These are phyloP conservation scores for Tetradesmus lagerheimii DNA, from an alignment of 139 green algal genomes.

Conservation along the genomic window DNA sequence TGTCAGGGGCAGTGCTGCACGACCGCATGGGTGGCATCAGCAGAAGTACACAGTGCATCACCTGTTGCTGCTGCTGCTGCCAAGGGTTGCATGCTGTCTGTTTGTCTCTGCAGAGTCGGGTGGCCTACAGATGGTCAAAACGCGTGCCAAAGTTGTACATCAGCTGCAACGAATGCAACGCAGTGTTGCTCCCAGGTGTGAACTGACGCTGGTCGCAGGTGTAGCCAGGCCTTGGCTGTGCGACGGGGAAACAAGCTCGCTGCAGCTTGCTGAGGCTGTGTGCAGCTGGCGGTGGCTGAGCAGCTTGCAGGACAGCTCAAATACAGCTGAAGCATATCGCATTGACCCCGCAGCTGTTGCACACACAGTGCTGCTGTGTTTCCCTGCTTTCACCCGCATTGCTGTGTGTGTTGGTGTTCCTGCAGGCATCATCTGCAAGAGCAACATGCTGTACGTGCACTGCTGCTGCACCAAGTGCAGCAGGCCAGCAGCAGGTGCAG, in stretches of 20 bases:
- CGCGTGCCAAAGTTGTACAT: background rate
- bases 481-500: constrained; percentile 5
- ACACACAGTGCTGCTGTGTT: background rate
- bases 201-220: background rate
- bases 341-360: background rate
- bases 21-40: background rate
- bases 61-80: background rate
- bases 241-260: background rate
- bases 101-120: background rate
- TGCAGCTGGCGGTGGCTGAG: background rate
- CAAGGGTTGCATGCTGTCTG: background rate
- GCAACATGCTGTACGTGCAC: constrained; percentile 3
- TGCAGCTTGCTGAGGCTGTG: background rate
- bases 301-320: background rate
- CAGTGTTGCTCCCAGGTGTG: constrained; percentile 10
- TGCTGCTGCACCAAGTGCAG: background rate
- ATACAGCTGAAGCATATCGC: too few relatives aligned
- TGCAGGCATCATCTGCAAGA: background rate
- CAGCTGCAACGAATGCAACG: background rate
- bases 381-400: background rate
- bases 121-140: constrained; percentile 2
- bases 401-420: background rate
- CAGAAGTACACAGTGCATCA: background rate
- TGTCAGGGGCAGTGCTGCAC: background rate
- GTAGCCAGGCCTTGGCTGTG: background rate